A percentile compares a stretch with the other conserved stretches of the same genome.
Evolutionary conservation across 129 eudicot species (phyloP).

Genomic region (Chrysanthemum lavandulifolium): DNA sequence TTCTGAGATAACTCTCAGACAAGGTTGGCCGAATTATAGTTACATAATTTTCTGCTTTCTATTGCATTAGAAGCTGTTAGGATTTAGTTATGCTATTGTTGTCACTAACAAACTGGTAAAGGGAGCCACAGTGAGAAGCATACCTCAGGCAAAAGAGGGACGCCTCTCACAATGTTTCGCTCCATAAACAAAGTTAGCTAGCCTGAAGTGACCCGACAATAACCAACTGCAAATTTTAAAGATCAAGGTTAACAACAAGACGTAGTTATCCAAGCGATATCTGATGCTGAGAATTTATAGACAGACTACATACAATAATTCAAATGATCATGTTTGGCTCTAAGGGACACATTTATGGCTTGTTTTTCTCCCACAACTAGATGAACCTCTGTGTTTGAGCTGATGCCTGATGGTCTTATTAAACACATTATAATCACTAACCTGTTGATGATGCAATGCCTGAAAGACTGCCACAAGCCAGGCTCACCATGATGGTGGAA

Average conservation of each 20-base stretch:
- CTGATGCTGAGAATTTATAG: constrained; percentile 24
- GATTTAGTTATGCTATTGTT: constrained; percentile 15
- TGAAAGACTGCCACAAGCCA: constrained; percentile 94
- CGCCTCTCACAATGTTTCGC: constrained; percentile 62
- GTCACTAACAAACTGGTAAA: constrained; percentile 33
- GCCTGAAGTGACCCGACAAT: constrained; percentile 53
- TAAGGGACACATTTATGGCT: constrained; percentile 39
- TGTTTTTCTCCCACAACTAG: background rate
- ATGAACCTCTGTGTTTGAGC: background rate
- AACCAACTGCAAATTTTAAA: constrained; percentile 64
- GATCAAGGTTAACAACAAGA: constrained; percentile 43
- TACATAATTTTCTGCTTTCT: constrained; percentile 15
- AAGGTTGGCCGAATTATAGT: constrained; percentile 7
- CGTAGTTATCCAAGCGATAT: constrained; percentile 30
- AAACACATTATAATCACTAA: constrained; percentile 33
- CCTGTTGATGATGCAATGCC: constrained; percentile 99
- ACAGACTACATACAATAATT: constrained; percentile 20
- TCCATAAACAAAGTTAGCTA: constrained; percentile 53
- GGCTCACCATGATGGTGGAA: constrained; percentile 75
- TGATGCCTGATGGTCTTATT: constrained; percentile 4
- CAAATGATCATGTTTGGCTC: constrained; percentile 43
- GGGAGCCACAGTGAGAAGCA: constrained; percentile 75
- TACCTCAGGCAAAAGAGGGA: constrained; percentile 68
- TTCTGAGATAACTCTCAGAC: constrained; percentile 19
- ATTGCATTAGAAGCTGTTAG: constrained; percentile 11